Evolutionary conservation across 306 rosid genomes (phyloP).

Genomic region (Castanea sativa): DNA sequence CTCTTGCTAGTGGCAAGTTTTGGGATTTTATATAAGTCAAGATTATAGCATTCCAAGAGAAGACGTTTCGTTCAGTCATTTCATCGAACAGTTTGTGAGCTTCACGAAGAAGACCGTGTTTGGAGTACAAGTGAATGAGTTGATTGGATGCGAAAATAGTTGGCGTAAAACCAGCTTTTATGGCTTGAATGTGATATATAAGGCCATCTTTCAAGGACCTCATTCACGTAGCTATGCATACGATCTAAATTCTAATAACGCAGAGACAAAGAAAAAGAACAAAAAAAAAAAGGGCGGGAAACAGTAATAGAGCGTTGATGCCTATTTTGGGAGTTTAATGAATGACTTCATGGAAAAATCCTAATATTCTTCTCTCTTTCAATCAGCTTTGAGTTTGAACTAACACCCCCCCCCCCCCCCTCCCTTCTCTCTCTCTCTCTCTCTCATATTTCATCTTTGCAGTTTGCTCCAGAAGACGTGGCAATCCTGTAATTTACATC

Average conservation of each 20-base stretch:
- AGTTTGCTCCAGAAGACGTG: no score
- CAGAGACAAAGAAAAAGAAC: neutral
- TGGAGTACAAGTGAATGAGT: conserved; percentile 48
- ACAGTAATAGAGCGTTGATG: no score
- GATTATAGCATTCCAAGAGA: conserved; percentile 74
- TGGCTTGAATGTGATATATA: conserved; percentile 41
- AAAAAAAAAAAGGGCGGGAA: no score
- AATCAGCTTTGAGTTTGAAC: no score
- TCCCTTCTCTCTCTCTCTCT: no score
- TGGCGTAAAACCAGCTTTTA: conserved; percentile 49
- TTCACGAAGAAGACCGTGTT: conserved; percentile 33
- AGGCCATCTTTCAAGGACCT: conserved; percentile 43
- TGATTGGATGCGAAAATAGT: conserved; percentile 56
- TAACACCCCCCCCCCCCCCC: no score
- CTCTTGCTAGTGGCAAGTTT: conserved; percentile 51
- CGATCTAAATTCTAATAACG: neutral
- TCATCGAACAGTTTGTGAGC: conserved; percentile 71
- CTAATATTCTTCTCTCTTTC: no score
- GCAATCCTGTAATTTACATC: no score
- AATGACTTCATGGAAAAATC: no score
- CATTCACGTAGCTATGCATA: conserved; percentile 25
- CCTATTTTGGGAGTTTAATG: no score
- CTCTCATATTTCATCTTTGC: no score
- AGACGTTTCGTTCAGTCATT: conserved; percentile 64
- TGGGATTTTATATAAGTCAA: conserved; percentile 52